Evolutionary conservation across 805 yeast genomes (phyloP).

Genomic region (Metschnikowia orientalis): DNA sequence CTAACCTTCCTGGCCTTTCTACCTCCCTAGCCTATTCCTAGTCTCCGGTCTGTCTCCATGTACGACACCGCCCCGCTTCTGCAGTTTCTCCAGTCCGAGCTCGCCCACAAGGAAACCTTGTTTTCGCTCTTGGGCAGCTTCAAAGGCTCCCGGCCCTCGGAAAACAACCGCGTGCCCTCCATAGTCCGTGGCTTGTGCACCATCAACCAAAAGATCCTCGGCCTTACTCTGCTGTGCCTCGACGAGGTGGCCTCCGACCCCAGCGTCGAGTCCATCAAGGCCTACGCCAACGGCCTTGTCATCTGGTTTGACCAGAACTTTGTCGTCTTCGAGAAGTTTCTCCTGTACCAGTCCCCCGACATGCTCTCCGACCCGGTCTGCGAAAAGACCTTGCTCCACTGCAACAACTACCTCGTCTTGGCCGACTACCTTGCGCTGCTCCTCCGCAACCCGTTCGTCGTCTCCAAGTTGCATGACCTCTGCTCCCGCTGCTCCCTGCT

Average conservation of each 20-base stretch:
- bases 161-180: constrained; percentile 24
- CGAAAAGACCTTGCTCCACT: constrained; percentile 31
- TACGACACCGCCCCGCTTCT: too few relatives aligned
- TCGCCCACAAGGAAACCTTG: constrained; percentile 30
- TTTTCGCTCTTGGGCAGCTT: constrained; percentile 32
- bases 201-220: constrained; percentile 29
- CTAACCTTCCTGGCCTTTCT: too few relatives aligned
- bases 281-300: constrained; percentile 35
- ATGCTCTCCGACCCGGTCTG: constrained; percentile 18
- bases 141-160: constrained; percentile 26
- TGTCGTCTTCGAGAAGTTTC: constrained; percentile 33
- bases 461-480: constrained; percentile 25
- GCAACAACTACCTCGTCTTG: constrained; percentile 26
- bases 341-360: constrained; percentile 16
- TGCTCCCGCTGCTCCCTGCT: constrained; percentile 16
- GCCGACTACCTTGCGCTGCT: constrained; percentile 19
- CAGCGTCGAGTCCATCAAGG: constrained; percentile 27
- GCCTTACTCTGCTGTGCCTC: constrained; percentile 16
- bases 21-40: too few relatives aligned
- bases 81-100: constrained; percentile 23
- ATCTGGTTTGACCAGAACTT: constrained; percentile 36
- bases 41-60: too few relatives aligned
- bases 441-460: constrained; percentile 37
- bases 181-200: constrained; percentile 39
- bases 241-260: constrained; percentile 12